Conservation (phyloP, 331 rosid species). For the Dryas integrifolia region DNA sequence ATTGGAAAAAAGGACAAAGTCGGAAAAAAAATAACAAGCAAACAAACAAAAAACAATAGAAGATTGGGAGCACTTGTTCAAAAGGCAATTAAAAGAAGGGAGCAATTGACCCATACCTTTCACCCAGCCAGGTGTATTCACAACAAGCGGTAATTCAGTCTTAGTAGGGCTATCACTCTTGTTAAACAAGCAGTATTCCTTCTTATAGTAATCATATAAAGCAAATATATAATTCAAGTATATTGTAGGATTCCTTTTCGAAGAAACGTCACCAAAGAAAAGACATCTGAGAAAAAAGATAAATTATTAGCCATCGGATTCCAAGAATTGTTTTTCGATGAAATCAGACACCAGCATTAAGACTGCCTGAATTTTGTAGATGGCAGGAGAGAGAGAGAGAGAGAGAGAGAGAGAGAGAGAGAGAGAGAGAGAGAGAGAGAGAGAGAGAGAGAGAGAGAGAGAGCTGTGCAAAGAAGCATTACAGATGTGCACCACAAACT, state of each 20-base stretch:
- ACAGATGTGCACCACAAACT: no score
- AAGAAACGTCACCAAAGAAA: conserved; percentile 86
- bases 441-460: not conserved
- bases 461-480: no score
- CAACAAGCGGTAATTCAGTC: conserved; percentile 65
- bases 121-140: conserved; percentile 93
- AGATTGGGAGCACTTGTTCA: conserved; percentile 5
- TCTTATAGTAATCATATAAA: conserved; percentile 56
- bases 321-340: not conserved
- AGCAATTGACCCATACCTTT: conserved; percentile 46
- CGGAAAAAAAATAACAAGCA: not conserved
- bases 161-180: conserved; percentile 34
- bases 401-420: not conserved
- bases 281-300: conserved; percentile 52
- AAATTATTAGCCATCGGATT: conserved; percentile 1
- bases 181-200: conserved; percentile 37
- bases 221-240: conserved; percentile 50
- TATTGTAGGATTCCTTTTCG: conserved; percentile 60
- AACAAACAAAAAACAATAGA: conserved; percentile 16
- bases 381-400: not conserved
- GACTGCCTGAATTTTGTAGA: not conserved
- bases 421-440: not conserved
- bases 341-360: not conserved
- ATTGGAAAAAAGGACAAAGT: not conserved
- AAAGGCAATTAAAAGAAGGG: not conserved